Evolutionary conservation across 2,329 filamentous ascomycete genomes (phyloP).

Genomic region (Monosporascus ibericus): DNA sequence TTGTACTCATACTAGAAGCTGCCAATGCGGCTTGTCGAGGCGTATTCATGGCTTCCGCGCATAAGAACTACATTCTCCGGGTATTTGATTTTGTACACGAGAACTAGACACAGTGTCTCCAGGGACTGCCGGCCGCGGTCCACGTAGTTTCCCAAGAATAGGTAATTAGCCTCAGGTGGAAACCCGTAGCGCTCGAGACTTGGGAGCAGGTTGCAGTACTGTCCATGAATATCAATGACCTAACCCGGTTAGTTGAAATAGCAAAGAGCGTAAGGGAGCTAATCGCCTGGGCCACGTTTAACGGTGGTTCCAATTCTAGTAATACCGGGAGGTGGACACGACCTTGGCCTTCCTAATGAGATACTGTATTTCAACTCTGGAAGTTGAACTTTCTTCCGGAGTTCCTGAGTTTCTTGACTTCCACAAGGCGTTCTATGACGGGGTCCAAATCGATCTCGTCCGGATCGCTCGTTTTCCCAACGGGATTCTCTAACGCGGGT

Average conservation of each 20-base stretch:
- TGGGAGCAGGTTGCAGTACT: slow-evolving; percentile 96
- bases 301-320: slow-evolving; percentile 93
- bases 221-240: slow-evolving; percentile 99
- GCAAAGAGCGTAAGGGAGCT: slow-evolving; percentile 3
- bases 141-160: slow-evolving; percentile 98
- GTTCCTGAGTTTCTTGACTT: slow-evolving; percentile 97
- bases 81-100: slow-evolving; percentile 99
- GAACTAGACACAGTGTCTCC: slow-evolving; percentile 92
- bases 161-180: slow-evolving; percentile 97
- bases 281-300: slow-evolving; percentile 66
- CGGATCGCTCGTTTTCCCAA: slow-evolving; percentile 34
- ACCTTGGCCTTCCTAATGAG: slow-evolving; percentile 97
- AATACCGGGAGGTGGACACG: slow-evolving; percentile 98
- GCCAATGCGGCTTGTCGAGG: slow-evolving; percentile 97
- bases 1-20: slow-evolving; percentile 99
- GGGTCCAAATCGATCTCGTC: slow-evolving; percentile 97
- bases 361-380: slow-evolving; percentile 93
- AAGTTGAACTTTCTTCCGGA: slow-evolving; percentile 95
- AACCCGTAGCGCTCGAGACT: slow-evolving; percentile 96
- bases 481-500: no score
- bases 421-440: slow-evolving; percentile 96
- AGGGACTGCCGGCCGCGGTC: slow-evolving; percentile 98
- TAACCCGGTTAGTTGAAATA: slow-evolving; percentile 29
- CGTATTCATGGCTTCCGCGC: slow-evolving; percentile 97
- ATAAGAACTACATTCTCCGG: slow-evolving; percentile 99